Conservation (phyloP, 345 rosid genomes). For the Firmiana major region DNA sequence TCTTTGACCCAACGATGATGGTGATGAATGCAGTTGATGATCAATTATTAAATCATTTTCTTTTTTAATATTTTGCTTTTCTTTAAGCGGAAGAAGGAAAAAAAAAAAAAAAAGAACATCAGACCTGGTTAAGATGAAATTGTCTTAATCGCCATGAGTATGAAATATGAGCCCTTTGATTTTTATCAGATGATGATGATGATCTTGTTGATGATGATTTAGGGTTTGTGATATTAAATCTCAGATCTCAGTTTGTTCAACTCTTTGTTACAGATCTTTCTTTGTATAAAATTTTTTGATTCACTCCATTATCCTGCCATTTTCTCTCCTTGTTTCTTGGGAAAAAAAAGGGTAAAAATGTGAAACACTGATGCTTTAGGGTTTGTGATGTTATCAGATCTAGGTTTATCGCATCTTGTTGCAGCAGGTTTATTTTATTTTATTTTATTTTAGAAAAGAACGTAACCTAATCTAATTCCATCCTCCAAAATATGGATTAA, state of each 20-base stretch:
- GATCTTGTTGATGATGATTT: background rate
- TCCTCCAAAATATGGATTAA: no score
- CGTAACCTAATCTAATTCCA: no score
- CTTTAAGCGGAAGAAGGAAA: conserved; percentile 18
- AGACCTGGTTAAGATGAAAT: conserved; percentile 26
- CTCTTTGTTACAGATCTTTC: conserved; percentile 5
- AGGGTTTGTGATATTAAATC: conserved; percentile 19
- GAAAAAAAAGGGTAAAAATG: background rate
- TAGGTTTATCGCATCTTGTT: background rate
- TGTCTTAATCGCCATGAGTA: conserved; percentile 15
- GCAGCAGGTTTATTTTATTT: no score
- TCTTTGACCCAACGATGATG: conserved; percentile 46
- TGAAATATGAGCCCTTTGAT: conserved; percentile 15
- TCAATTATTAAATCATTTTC: conserved; percentile 9
- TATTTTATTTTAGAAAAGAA: no score
- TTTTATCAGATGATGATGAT: conserved; percentile 6
- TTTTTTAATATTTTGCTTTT: conserved; percentile 13
- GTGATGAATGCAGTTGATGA: background rate
- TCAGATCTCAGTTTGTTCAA: conserved; percentile 10
- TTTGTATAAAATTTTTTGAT: background rate
- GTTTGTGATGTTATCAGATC: background rate
- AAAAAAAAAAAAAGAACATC: background rate
- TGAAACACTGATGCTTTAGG: background rate
- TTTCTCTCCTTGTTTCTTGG: background rate
- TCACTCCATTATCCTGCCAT: background rate